Evolutionary conservation across 2,329 filamentous ascomycete genomes (phyloP).

Genomic region (Penicillium hordei): DNA sequence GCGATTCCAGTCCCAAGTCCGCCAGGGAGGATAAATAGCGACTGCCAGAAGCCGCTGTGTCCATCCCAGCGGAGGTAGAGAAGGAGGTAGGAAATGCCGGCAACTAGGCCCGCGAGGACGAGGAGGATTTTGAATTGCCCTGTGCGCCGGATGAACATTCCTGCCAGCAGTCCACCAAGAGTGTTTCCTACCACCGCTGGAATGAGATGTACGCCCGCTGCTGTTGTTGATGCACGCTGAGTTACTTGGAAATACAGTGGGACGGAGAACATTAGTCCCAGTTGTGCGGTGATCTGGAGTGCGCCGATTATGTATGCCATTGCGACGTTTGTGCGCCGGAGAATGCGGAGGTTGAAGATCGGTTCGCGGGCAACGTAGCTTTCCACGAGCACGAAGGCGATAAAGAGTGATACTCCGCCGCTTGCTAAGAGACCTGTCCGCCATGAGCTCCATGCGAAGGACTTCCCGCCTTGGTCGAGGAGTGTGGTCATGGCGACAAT

Average conservation of each 20-base stretch:
- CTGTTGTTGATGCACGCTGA: conserved; percentile 55
- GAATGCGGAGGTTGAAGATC: conserved; percentile 38
- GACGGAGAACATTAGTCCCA: conserved; percentile 64
- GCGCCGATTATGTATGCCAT: conserved; percentile 45
- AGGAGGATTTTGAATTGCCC: conserved; percentile 60
- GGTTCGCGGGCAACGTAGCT: conserved; percentile 34
- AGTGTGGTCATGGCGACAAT: conserved; percentile 49
- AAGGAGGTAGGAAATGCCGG: conserved; percentile 53
- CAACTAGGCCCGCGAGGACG: conserved; percentile 51
- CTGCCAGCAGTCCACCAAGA: conserved; percentile 60
- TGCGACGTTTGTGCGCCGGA: conserved; percentile 32
- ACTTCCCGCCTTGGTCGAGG: conserved; percentile 51
- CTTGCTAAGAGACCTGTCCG: conserved; percentile 19
- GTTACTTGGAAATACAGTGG: conserved; percentile 71
- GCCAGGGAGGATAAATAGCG: conserved; percentile 60
- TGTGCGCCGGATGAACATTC: conserved; percentile 57
- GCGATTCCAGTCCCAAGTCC: conserved; percentile 54
- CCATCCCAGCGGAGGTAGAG: conserved; percentile 61
- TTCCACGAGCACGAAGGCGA: conserved; percentile 34
- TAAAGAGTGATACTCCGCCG: conserved; percentile 14
- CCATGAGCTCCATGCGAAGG: conserved; percentile 35
- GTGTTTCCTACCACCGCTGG: conserved; percentile 69
- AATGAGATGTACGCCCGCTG: conserved; percentile 61
- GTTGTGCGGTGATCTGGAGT: conserved; percentile 59
- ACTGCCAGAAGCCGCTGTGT: conserved; percentile 55